Percentiles rank a stretch among this genome's conserved stretches.
These are phyloP conservation scores for Filobasidium uniguttulatum DNA, from an alignment of 1,284 basidiomycete genomes.

Conservation along the genomic window DNA sequence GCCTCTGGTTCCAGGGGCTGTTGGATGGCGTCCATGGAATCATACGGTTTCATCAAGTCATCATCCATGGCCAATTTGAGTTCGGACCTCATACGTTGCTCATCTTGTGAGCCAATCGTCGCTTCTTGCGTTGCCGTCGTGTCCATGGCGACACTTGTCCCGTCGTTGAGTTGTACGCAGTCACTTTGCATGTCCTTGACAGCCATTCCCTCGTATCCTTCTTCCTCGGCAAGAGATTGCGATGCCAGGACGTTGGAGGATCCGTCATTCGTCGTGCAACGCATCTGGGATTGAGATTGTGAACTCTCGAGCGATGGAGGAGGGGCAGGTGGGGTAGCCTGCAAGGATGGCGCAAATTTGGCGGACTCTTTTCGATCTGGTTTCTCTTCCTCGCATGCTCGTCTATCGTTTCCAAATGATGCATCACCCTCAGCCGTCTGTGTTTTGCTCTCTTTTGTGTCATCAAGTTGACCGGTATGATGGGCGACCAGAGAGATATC, in stretches of 20 bases:
- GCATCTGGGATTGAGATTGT: not conserved
- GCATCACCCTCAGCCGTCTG: too few species aligned
- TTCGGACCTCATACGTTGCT: not conserved
- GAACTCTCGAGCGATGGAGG: too few species aligned
- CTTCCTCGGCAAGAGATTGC: conserved; percentile 7
- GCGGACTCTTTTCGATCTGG: too few species aligned
- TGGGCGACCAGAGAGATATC: too few species aligned
- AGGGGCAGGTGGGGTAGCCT: too few species aligned
- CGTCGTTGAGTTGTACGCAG: conserved; percentile 5
- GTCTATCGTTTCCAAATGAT: not conserved
- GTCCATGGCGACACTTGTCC: not conserved
- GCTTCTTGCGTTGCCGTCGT: too few species aligned
- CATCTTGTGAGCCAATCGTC: too few species aligned
- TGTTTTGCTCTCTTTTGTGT: too few species aligned
- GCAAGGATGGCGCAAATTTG: too few species aligned
- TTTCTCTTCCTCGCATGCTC: not conserved
- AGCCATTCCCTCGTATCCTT: conserved; percentile 6
- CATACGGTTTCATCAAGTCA: not conserved
- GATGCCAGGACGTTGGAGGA: conserved; percentile 15
- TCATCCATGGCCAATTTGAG: conserved; percentile 6
- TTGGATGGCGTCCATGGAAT: not conserved
- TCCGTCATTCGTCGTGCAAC: conserved; percentile 14
- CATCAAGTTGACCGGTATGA: too few species aligned
- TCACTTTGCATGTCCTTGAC: conserved; percentile 8
- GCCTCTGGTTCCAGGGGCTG: not conserved